phyloP scores from a whole-genome alignment of 371 early-diverging fungal species.

The Rhizomucor miehei region DNA sequence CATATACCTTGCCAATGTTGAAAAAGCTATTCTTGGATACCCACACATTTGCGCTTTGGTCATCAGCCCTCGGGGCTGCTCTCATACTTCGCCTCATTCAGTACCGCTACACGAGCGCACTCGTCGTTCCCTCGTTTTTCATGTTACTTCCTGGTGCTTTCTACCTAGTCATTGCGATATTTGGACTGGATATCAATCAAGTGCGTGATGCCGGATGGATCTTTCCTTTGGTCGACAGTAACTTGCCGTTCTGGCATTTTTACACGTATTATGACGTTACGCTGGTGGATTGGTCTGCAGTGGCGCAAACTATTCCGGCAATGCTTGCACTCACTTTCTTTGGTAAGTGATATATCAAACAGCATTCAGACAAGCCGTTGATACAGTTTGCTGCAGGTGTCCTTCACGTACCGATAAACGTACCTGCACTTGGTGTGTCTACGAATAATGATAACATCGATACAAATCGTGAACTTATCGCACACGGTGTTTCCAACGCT shows the following conservation, averaged over 20 bases:
- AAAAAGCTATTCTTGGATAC: conserved; percentile 52
- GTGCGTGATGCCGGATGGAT: conserved; percentile 85
- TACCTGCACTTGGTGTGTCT: conserved; percentile 91
- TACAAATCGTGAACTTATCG: conserved; percentile 91
- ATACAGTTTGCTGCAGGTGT: conserved; percentile 41
- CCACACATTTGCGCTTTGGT: conserved; percentile 77
- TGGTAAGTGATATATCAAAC: conserved; percentile 40
- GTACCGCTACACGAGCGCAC: conserved; percentile 49
- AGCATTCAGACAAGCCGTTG: background rate
- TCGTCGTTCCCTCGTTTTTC: conserved; percentile 87
- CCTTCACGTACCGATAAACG: conserved; percentile 93
- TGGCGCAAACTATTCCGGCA: conserved; percentile 79
- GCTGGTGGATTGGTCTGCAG: conserved; percentile 74
- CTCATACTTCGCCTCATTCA: conserved; percentile 59
- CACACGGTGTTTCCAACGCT: conserved; percentile 90
- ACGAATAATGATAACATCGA: conserved; percentile 83
- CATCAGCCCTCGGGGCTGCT: conserved; percentile 69
- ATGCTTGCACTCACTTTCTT: conserved; percentile 94
- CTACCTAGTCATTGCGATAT: conserved; percentile 60
- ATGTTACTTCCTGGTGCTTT: conserved; percentile 78
- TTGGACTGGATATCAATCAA: conserved; percentile 58
- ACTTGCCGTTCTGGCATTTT: conserved; percentile 83
- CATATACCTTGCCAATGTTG: conserved; percentile 52
- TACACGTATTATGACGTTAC: conserved; percentile 77
- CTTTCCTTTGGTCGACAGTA: conserved; percentile 70